Evolutionary conservation across 1,139 yeast genomes (phyloP), one percentile per base, ranked within the genome.

Genomic region (Lodderomyces margitis): DNA sequence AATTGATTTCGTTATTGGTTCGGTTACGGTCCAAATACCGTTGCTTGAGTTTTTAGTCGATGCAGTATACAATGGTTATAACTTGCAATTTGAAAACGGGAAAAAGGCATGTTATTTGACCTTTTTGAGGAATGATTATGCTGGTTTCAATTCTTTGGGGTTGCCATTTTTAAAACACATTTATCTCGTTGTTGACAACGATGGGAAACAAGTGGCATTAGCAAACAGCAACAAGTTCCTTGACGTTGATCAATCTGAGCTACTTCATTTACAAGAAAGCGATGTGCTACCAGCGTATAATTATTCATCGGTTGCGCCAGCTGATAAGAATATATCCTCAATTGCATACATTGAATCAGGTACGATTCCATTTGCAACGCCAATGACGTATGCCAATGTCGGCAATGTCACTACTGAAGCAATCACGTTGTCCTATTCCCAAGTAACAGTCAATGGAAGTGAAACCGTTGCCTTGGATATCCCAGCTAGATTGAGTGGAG

Each of bases 101-200:
- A 66, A 67, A 21, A 52, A 56, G 5, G 92, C 91, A 0, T 87
- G 96, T 56, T 68, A 62, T 32, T 63, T 87, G 39, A 70, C 74
- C 12, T 61, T 87, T 38, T 58, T 71, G 25, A 85, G 89, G 1
- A 70, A 76, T 36, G 62, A 69, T 4, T 47, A 51, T 12, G 49
- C 65, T 3, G 89, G 91, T 1, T 82, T 68, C 55, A 70, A 75
- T 16, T 55, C 80, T 1, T 61, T 87, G 31, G 95, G 95, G 1
- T 62, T 79, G 8, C 71, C 87, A 1, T 80, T 86, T 50, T 52
- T 87, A 42, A 66, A 70, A 41, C 68, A 72, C 38, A 64, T 77
- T 20, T 86, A 81, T 57, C 49, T 84, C 37, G 92, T 83, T 0
- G 80, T 85, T 36, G 94, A 87, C 58, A 73, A 78, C 48, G 87